These are phyloP conservation scores for Xylaria flabelliformis DNA, from an alignment of 495 filamentous ascomycete species.

Conservation along the genomic window DNA sequence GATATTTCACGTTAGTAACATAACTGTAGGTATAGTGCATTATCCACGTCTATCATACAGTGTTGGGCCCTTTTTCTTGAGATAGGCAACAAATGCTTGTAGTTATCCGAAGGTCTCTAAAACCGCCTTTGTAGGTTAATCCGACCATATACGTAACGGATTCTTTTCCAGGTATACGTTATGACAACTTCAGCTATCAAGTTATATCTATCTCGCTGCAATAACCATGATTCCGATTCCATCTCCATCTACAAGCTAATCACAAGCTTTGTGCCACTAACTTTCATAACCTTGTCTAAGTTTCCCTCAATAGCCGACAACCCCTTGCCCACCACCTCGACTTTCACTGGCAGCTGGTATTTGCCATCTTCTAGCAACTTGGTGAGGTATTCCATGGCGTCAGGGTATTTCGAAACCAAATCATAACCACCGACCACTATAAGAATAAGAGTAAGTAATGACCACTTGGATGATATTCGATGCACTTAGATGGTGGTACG, in stretches of 20 bases:
- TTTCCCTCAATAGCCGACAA: neutral
- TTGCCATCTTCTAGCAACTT: neutral
- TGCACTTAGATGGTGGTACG: neutral
- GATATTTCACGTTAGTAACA: no score
- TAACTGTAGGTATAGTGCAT: no score
- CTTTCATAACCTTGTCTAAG: neutral
- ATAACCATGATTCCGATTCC: neutral
- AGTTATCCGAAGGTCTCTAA: neutral
- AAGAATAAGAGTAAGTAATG: neutral
- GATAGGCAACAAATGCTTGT: neutral
- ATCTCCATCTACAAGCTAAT: neutral
- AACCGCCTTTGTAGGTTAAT: neutral
- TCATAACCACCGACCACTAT: neutral
- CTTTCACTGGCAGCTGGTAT: slow-evolving; percentile 1
- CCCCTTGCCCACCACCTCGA: neutral
- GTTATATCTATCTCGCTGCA: neutral
- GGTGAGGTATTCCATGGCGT: neutral
- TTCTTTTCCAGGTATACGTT: no score
- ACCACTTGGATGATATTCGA: neutral
- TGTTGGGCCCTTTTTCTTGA: no score
- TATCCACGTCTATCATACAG: no score
- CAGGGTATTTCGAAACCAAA: neutral
- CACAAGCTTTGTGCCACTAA: neutral
- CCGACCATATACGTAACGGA: neutral
- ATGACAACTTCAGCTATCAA: no score